Evolutionary conservation across 352 stramenopile species (phyloP), one percentile per base, ranked within the genome.

Genomic region (Bremia lactucae): DNA sequence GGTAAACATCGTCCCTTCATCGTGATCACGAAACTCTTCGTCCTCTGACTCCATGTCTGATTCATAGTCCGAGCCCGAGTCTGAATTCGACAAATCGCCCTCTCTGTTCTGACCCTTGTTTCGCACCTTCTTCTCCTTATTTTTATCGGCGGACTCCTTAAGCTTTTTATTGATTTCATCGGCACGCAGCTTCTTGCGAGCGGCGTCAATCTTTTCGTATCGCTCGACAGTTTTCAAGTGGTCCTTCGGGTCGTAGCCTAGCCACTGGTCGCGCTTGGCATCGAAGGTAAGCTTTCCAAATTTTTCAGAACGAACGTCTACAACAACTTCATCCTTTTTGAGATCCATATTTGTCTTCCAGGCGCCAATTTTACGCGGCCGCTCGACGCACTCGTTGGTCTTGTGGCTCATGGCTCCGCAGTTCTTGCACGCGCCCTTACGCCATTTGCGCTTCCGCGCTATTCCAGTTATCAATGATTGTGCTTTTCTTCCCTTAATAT

Each of bases 181-280:
- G 43, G 87, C 72, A 21, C 84, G 73, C 46, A 81, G 46, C 46
- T 91, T 83, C 49, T 88, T 78, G 24, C 83, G 64, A 36, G 72
- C 77, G 2, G 63, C 67, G 45, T 92, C 80, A 46, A 92, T 81
- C 55, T 87, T 85, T 33, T 88, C 74, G 49, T 88, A 90, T 4
- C 80, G 64, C 36, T 68, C 70, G 31, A 92, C 76, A 8, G 80
- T 90, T 47, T 77, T 72, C 21, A 59, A 50, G 55, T 92, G 80
- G 24, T 92, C 80, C 43, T 80, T 82, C 2, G 77, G 72, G 42
- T 87, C 69, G 55, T 97, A 98, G 21, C 95, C 95, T 31, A 97
- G 88, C 83, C 96, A 98, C 39, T 94, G 72, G 71, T 99, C 95
- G 38, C 96, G 78, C 66, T 98, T 98, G 23, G 88, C 94, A 56